These are phyloP conservation scores for Mucor lusitanicus DNA, from an alignment of 371 early-diverging fungal species.

Conservation along the genomic window DNA sequence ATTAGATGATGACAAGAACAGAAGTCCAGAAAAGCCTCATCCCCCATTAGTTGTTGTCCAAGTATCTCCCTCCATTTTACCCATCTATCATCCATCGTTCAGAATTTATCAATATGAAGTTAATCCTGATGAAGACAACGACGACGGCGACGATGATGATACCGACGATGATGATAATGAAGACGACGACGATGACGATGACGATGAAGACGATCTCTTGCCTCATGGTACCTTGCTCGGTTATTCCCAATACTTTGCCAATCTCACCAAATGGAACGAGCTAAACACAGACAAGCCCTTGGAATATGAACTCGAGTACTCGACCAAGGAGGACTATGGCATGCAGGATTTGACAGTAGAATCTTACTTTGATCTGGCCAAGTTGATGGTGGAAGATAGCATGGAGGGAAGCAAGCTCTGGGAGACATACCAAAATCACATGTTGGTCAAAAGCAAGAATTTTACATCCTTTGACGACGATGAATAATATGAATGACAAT, in stretches of 20 bases:
- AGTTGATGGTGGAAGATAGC: slow-evolving; percentile 35
- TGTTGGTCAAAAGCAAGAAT: slow-evolving; percentile 43
- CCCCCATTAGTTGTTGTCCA: slow-evolving; percentile 53
- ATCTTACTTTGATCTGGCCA: slow-evolving; percentile 53
- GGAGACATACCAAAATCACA: slow-evolving; percentile 39
- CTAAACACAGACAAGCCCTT: slow-evolving; percentile 21
- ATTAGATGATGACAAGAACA: slow-evolving; percentile 12
- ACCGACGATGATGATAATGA: slow-evolving; percentile 16
- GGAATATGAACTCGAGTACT: slow-evolving; percentile 58
- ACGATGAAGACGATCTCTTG: slow-evolving; percentile 11
- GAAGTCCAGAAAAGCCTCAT: slow-evolving; percentile 2
- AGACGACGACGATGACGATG: slow-evolving; percentile 8
- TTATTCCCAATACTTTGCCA: slow-evolving; percentile 43
- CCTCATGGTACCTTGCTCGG: slow-evolving; percentile 29
- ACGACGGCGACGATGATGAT: slow-evolving; percentile 6
- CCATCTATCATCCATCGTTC: slow-evolving; percentile 72
- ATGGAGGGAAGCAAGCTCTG: slow-evolving; percentile 30
- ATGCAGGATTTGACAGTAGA: slow-evolving; percentile 59
- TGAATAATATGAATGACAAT: background rate
- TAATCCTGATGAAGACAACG: slow-evolving; percentile 15
- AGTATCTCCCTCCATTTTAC: slow-evolving; percentile 76
- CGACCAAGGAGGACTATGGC: slow-evolving; percentile 59
- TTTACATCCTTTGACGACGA: slow-evolving; percentile 10
- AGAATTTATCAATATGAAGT: slow-evolving; percentile 67
- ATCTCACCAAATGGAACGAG: slow-evolving; percentile 43